Evolutionary conservation across 345 rosid species (phyloP).

Genomic region (Eucalyptus polyanthemos): DNA sequence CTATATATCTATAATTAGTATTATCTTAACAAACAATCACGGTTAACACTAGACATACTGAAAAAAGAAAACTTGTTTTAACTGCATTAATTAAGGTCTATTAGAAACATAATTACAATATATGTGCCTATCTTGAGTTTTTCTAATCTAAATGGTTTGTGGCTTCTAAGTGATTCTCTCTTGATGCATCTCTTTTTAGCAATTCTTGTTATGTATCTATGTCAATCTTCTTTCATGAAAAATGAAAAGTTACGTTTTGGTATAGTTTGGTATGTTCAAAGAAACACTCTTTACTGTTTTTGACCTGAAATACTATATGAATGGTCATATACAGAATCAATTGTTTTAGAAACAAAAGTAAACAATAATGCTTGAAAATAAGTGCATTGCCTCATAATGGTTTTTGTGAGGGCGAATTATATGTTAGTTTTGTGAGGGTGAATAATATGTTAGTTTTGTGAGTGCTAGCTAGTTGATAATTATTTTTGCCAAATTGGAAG

Average conservation of each 20-base stretch:
- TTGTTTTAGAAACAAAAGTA: neutral
- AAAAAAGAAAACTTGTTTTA: neutral
- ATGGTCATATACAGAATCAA: neutral
- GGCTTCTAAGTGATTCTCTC: neutral
- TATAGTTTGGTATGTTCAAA: neutral
- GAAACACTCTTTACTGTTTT: neutral
- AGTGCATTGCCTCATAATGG: neutral
- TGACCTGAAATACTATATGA: neutral
- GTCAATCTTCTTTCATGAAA: neutral
- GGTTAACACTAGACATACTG: neutral
- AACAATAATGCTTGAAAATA: neutral
- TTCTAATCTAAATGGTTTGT: neutral
- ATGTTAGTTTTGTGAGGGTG: neutral
- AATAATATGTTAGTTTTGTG: neutral
- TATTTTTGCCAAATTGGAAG: neutral
- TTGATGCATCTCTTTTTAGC: neutral
- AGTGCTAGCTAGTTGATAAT: neutral
- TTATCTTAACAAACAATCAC: neutral
- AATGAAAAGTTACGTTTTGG: neutral
- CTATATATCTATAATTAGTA: neutral
- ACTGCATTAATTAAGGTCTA: neutral
- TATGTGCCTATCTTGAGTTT: neutral
- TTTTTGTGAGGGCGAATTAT: neutral
- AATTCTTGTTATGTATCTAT: neutral
- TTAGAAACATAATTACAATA: neutral